Percentiles rank a stretch among this genome's conserved stretches.
Evolutionary conservation across 345 rosid genomes (phyloP).

Genomic region (Ceriops decandra): DNA sequence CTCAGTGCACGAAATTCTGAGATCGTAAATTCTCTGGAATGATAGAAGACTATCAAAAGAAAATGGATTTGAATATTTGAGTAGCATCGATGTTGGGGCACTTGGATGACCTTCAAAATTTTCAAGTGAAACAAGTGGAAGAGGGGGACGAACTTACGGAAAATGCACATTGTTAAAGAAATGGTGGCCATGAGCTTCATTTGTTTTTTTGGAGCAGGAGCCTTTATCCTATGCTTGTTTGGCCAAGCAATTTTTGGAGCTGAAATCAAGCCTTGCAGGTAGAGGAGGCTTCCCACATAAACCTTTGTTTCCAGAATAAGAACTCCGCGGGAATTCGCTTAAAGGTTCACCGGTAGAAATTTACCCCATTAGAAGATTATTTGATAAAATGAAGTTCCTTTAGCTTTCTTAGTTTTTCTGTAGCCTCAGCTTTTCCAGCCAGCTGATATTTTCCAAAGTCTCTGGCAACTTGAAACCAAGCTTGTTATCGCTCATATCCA

Average conservation of each 20-base stretch:
- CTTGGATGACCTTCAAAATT: too few relatives aligned
- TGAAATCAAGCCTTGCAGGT: neutral
- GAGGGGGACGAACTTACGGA: too few relatives aligned
- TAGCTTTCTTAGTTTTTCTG: neutral
- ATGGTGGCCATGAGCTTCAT: too few relatives aligned
- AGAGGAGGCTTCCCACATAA: neutral
- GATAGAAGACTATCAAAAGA: too few relatives aligned
- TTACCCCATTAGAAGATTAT: neutral
- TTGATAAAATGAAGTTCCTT: neutral
- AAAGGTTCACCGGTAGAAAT: too few relatives aligned
- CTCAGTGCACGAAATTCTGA: too few relatives aligned
- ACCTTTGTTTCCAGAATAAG: neutral
- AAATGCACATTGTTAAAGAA: too few relatives aligned
- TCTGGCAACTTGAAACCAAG: constrained; percentile 37
- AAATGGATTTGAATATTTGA: too few relatives aligned
- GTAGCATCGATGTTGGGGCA: too few relatives aligned
- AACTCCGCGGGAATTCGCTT: neutral
- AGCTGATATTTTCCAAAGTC: constrained; percentile 33
- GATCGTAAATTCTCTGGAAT: too few relatives aligned
- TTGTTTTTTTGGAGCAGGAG: neutral
- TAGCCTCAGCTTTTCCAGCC: constrained; percentile 40
- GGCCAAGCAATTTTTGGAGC: neutral
- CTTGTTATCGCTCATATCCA: constrained; percentile 47
- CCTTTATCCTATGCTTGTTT: neutral
- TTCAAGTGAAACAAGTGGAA: too few relatives aligned